Evolutionary conservation across 2,329 filamentous ascomycete species (phyloP), one percentile per base, ranked within the genome.

Genomic region (Talaromyces sp.): DNA sequence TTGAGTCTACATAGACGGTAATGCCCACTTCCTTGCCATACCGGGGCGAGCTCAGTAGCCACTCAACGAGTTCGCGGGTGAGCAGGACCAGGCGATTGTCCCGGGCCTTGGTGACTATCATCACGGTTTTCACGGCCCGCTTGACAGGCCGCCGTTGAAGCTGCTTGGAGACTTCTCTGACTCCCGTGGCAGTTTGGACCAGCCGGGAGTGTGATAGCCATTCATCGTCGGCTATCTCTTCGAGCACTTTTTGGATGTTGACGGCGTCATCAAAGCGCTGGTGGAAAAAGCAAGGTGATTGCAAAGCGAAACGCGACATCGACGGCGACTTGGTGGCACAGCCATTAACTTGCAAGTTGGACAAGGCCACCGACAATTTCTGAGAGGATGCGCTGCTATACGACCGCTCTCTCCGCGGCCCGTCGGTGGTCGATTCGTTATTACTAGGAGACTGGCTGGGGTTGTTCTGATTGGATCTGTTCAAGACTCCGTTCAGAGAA

Each of bases 101-200:
- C 65, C 95, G 87, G 27, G 95, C 95, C 78, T 98, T 99, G 64
- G 95, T 99, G 66, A 99, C 91, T 70, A 99, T 96, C 95, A 99
- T 98, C 71, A 99, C 86, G 74, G 92, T 97, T 71, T 87, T 87
- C 54, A 99, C 93, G 10, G 93, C 93, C 67, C 93, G 89, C 78
- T 91, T 95, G 76, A 98, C 92, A 27, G 95, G 94, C 47, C 92
- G 87, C 61, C 94, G 87, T 78, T 96, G 94, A 62, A 99, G 83
- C 78, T 98, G 95, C 76, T 96, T 94, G 16, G 92, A 96, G 12
- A 99, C 93, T 77, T 99, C 95, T 59, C 95, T 88, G 23, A 99
- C 95, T 54, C 92, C 91, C 0, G 92, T 96, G 57, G 95, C 95
- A 0, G 95, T 99, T 80, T 97, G 94, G 71, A 97, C 91, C 50